These are phyloP conservation scores for Amanita pseudoporphyria DNA, from an alignment of 768 basidiomycete species.

Conservation along the genomic window DNA sequence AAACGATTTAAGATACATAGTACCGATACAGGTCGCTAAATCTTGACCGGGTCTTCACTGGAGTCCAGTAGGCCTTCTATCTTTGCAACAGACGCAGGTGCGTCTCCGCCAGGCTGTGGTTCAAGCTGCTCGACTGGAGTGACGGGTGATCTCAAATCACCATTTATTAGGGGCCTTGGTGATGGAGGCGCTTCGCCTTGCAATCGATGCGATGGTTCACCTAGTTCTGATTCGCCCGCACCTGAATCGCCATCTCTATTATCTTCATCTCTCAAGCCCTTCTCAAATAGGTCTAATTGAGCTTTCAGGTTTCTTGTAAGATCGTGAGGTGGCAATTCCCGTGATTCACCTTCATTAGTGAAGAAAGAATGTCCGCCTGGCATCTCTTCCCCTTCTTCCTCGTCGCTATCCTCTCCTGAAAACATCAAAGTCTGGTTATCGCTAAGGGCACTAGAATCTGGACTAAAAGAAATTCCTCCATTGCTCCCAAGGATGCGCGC, in stretches of 20 bases:
- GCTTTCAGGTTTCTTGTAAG: slow-evolving; percentile 48
- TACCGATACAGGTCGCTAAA: slow-evolving; percentile 3
- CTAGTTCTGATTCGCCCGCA: slow-evolving; percentile 19
- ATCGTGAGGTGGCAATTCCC: slow-evolving; percentile 36
- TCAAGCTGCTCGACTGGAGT: slow-evolving; percentile 39
- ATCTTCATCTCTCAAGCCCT: slow-evolving; percentile 26
- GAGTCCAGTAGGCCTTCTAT: slow-evolving; percentile 58
- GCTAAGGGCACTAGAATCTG: slow-evolving; percentile 39
- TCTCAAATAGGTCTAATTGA: slow-evolving; percentile 55
- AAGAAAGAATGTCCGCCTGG: slow-evolving; percentile 35
- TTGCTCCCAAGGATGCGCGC: slow-evolving; percentile 46
- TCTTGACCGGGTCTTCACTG: slow-evolving; percentile 48
- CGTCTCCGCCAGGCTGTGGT: slow-evolving; percentile 43
- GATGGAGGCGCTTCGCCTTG: slow-evolving; percentile 40
- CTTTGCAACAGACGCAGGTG: slow-evolving; percentile 40
- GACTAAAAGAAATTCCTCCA: slow-evolving; percentile 61
- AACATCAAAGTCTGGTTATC: slow-evolving; percentile 53
- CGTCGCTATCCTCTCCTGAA: slow-evolving; percentile 52
- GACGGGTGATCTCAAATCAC: slow-evolving; percentile 24
- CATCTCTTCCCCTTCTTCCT: slow-evolving; percentile 45
- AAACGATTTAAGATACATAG: slow-evolving; percentile 6
- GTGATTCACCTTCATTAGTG: slow-evolving; percentile 29
- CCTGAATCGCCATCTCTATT: slow-evolving; percentile 28
- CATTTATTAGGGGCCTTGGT: slow-evolving; percentile 36
- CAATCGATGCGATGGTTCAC: slow-evolving; percentile 12